phyloP scores from a whole-genome alignment of 257 asterid species.

The Solanum lignicaule region DNA sequence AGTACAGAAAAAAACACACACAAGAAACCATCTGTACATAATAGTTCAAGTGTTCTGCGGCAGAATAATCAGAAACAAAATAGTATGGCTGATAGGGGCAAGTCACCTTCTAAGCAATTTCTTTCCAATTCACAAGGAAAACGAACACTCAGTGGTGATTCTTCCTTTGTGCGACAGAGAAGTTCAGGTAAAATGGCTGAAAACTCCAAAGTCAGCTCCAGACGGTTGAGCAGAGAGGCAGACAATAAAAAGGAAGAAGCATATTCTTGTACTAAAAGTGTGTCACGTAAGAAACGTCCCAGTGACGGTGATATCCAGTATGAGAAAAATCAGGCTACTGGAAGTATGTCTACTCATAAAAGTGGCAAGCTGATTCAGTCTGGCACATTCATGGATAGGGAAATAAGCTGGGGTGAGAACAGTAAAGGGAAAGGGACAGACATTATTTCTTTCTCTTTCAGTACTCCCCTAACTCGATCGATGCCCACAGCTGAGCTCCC shows the following conservation, averaged over 20 bases:
- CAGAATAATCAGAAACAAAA: conserved; percentile 89
- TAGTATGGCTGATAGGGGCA: conserved; percentile 51
- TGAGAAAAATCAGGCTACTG: conserved; percentile 30
- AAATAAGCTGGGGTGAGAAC: conserved; percentile 34
- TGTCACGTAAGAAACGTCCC: conserved; percentile 50
- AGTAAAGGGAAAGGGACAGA: conserved; percentile 41
- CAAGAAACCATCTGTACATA: conserved; percentile 34
- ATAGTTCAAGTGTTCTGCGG: conserved; percentile 38
- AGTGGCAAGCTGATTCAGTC: conserved; percentile 31
- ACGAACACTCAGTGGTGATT: conserved; percentile 31
- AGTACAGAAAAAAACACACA: conserved; percentile 24
- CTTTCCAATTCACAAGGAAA: conserved; percentile 31
- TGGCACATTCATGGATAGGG: conserved; percentile 14
- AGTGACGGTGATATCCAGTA: conserved; percentile 47
- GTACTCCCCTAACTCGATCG: conserved; percentile 57
- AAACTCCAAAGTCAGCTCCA: conserved; percentile 38
- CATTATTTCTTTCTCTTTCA: conserved; percentile 83
- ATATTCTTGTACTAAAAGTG: conserved; percentile 28
- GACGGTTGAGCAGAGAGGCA: conserved; percentile 36
- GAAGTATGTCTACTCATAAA: conserved; percentile 13
- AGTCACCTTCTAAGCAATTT: conserved; percentile 26
- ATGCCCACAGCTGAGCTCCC: conserved; percentile 20
- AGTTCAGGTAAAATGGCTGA: conserved; percentile 30
- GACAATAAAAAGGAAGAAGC: conserved; percentile 33
- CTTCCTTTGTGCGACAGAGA: conserved; percentile 31